phyloP scores from a whole-genome alignment of 2,329 filamentous ascomycete species.

The Trichoderma sp. region DNA sequence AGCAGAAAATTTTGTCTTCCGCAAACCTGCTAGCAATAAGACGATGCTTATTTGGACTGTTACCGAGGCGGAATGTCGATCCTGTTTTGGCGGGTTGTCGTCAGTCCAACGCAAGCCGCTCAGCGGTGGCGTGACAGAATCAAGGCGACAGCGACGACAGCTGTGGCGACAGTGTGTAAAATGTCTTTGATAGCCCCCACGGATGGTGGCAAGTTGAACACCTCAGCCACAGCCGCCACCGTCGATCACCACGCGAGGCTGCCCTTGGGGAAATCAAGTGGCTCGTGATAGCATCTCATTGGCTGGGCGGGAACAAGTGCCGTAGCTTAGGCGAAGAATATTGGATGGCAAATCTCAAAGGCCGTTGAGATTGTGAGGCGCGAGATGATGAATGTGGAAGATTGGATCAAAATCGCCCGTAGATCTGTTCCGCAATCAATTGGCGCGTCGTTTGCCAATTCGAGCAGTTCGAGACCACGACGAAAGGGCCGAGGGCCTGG shows the following conservation, averaged over 20 bases:
- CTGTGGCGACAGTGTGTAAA: slow-evolving; percentile 1
- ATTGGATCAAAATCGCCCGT: background rate
- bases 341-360: background rate
- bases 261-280: background rate
- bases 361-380: background rate
- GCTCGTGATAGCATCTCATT: background rate
- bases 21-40: background rate
- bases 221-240: slow-evolving; percentile 7
- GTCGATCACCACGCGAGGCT: slow-evolving; percentile 1
- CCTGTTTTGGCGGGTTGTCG: background rate
- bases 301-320: background rate
- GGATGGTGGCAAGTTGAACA: background rate
- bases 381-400: background rate
- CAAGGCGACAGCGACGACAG: background rate
- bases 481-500: background rate
- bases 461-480: background rate
- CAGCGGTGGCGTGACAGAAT: background rate
- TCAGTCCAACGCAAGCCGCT: background rate
- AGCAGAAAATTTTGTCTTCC: background rate
- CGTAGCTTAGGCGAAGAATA: background rate
- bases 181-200: background rate
- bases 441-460: background rate
- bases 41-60: background rate
- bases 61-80: background rate
- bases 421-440: background rate